Evolutionary conservation across 2,329 filamentous ascomycete species (phyloP), one percentile per base, ranked within the genome.

Genomic region (Colletotrichum sp.): DNA sequence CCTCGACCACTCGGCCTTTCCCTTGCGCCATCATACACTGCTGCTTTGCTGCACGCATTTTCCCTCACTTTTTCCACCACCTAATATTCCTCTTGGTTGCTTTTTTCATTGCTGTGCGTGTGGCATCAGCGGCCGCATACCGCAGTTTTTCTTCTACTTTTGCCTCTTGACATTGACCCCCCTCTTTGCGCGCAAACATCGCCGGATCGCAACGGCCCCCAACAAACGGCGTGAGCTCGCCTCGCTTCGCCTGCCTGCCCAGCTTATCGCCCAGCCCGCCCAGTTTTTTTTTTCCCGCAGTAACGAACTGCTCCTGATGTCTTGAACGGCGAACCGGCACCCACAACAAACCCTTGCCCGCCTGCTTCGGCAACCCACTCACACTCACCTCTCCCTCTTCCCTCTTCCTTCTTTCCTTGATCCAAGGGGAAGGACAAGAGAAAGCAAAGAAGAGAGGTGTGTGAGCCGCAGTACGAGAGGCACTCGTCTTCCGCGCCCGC

Each of bases 291-390:
- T 44, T 18, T 57, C 57, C 64, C 59, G 73, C 73, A 73, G 73
- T 65, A 76, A 76, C 70, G 73, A 68, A 76, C 70, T 32, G 73
- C 73, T 73, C 57, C 73, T 76, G 63, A 73, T 76, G 73, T 76
- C 73, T 76, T 76, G 73, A 70, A 68, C 70, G 64, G 73, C 64
- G 64, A 76, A 71, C 34, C 59, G 57, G 64, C 73, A 76, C 73
- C 73, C 73, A 76, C 73, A 75, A 62, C 64, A 73, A 76, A 76
- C 64, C 75, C 75, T 69, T 77, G 75, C 59, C 72, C 72, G 62
- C 75, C 72, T 75, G 57, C 63, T 70, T 71, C 72, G 68, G 68
- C 72, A 73, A 68, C n/a, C 73, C 73, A 76, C 73, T 62, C 73
- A 68, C 73, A 49, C 64, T 57, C 70, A 28, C 72, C 12, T 30